Conservation (phyloP, 345 rosid genomes). For the Cardamine chenopodiifolia region DNA sequence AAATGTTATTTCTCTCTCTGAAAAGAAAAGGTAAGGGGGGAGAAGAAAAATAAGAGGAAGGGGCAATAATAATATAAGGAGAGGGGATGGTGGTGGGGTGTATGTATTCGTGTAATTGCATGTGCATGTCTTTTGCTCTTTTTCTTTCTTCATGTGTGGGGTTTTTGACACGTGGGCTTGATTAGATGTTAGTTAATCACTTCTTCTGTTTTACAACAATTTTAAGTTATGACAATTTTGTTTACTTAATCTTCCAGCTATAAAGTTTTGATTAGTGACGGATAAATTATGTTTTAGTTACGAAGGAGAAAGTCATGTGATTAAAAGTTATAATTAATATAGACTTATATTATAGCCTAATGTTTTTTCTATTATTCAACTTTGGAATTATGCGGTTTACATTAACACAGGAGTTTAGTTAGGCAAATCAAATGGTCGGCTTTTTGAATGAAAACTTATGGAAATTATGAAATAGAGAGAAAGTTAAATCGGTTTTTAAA, state of each 20-base stretch:
- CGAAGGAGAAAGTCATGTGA: not conserved
- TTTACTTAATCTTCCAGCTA: constrained; percentile 12
- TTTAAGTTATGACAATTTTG: not conserved
- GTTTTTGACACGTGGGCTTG: constrained; percentile 39
- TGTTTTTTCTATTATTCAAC: too few species aligned
- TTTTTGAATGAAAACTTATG: too few species aligned
- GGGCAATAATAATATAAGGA: constrained; percentile 38
- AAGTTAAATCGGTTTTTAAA: too few species aligned
- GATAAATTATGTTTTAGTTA: not conserved
- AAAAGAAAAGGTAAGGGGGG: constrained; percentile 40
- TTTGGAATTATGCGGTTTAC: too few species aligned
- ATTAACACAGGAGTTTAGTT: too few species aligned
- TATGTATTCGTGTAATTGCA: constrained; percentile 31
- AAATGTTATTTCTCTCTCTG: constrained; percentile 4
- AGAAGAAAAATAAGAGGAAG: constrained; percentile 30
- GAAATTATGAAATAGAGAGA: too few species aligned
- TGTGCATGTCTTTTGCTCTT: constrained; percentile 42
- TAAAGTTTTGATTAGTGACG: not conserved
- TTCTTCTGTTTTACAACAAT: constrained; percentile 11
- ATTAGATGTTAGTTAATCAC: constrained; percentile 24
- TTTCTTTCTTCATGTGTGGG: constrained; percentile 35
- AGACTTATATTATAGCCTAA: too few species aligned
- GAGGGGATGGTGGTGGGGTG: constrained; percentile 38
- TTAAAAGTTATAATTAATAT: not conserved
- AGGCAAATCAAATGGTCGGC: too few species aligned